A percentile compares a stretch with the other conserved stretches of the same genome.
Conservation (phyloP, 805 yeast genomes). For the Clavispora vitiphila region DNA sequence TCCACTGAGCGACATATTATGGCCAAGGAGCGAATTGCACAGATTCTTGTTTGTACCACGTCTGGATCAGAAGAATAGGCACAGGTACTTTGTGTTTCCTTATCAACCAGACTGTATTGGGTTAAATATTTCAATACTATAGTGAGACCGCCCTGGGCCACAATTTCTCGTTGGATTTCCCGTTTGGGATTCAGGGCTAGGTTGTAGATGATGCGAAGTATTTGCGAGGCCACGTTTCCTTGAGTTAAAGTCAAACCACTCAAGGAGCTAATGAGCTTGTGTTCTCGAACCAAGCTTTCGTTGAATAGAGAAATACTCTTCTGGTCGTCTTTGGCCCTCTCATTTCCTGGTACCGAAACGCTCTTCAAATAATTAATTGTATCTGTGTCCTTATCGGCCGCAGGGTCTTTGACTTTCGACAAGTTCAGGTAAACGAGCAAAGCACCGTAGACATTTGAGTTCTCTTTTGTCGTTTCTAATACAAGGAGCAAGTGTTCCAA, state of each 20-base stretch:
- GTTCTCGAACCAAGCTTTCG: slow-evolving; percentile 20
- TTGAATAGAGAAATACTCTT: slow-evolving; percentile 29
- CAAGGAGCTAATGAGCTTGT: slow-evolving; percentile 16
- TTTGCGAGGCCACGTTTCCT: slow-evolving; percentile 2
- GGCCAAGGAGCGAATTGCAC: slow-evolving; percentile 41
- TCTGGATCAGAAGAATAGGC: slow-evolving; percentile 6
- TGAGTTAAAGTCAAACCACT: slow-evolving; percentile 2
- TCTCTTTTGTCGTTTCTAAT: slow-evolving; percentile 8
- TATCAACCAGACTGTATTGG: slow-evolving; percentile 14
- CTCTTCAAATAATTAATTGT: slow-evolving; percentile 34
- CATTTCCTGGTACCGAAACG: slow-evolving; percentile 24
- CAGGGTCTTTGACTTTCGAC: slow-evolving; percentile 25
- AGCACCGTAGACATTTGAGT: slow-evolving; percentile 35
- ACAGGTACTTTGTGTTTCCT: slow-evolving; percentile 17
- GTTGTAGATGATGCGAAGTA: slow-evolving; percentile 29
- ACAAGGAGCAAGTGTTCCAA: slow-evolving; percentile 9
- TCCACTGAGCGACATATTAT: slow-evolving; percentile 40
- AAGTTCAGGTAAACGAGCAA: slow-evolving; percentile 38
- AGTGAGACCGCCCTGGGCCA: slow-evolving; percentile 43
- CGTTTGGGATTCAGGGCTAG: slow-evolving; percentile 25
- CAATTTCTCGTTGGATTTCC: slow-evolving; percentile 29
- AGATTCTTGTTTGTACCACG: slow-evolving; percentile 20
- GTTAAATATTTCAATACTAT: slow-evolving; percentile 36
- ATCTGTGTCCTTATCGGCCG: slow-evolving; percentile 22
- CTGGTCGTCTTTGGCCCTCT: slow-evolving; percentile 17